Evolutionary conservation across 2,329 filamentous ascomycete genomes (phyloP).

Genomic region (Clarireedia paspali): DNA sequence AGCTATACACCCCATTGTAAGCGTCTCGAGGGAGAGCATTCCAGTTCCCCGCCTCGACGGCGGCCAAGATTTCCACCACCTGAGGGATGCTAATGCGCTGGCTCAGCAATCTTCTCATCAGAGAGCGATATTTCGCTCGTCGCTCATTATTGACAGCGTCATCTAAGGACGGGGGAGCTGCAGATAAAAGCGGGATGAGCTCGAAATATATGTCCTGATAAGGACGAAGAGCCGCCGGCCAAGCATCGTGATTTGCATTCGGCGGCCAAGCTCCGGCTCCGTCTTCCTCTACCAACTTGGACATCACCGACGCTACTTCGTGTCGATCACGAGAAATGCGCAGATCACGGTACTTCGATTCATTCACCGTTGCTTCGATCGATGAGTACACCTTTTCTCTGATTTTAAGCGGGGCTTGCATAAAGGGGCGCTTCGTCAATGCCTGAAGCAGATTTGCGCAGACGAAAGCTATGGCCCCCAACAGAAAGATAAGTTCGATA

Average conservation of each 20-base stretch:
- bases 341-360: background rate
- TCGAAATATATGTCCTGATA: slow-evolving; percentile 1
- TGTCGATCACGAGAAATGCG: background rate
- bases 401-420: background rate
- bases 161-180: background rate
- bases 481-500: background rate
- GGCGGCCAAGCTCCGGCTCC: slow-evolving; percentile 8
- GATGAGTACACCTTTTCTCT: background rate
- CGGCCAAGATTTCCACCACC: background rate
- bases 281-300: background rate
- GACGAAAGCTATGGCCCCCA: background rate
- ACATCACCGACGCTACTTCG: background rate
- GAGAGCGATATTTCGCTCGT: background rate
- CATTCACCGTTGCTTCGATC: background rate
- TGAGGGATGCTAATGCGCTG: background rate
- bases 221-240: slow-evolving; percentile 1
- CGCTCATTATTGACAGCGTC: background rate
- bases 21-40: background rate
- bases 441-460: background rate
- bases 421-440: background rate
- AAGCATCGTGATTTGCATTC: background rate
- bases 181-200: slow-evolving; percentile 1
- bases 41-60: background rate
- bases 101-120: background rate
- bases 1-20: slow-evolving; percentile 7